Conservation (phyloP, 306 rosid genomes). For the Castanospermum australe region DNA sequence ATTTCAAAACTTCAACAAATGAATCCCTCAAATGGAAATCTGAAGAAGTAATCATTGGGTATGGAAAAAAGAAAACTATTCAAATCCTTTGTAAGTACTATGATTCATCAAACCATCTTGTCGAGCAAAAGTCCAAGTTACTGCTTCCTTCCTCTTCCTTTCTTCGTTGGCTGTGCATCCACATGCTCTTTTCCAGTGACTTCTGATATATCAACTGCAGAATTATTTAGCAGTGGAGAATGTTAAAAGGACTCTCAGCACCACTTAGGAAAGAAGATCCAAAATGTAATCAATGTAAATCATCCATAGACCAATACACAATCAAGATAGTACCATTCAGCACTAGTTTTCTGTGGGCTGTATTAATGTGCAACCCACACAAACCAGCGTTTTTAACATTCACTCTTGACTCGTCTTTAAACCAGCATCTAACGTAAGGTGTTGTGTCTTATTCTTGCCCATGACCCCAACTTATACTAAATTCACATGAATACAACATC, state of each 20-base stretch:
- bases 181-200: constrained; percentile 76
- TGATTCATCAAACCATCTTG: constrained; percentile 12
- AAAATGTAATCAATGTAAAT: background rate
- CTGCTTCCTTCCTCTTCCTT: constrained; percentile 89
- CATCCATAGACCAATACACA: background rate
- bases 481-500: background rate
- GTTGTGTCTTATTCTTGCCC: background rate
- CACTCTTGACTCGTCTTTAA: background rate
- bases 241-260: background rate
- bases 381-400: background rate
- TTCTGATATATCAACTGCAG: constrained; percentile 70
- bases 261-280: background rate
- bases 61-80: background rate
- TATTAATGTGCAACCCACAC: background rate
- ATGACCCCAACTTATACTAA: background rate
- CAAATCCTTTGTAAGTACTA: background rate
- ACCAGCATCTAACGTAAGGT: background rate
- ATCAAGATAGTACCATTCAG: background rate
- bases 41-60: background rate
- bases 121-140: constrained; percentile 32
- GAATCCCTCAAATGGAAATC: background rate
- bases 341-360: background rate
- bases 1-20: background rate
- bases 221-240: background rate
- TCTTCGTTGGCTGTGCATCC: constrained; percentile 75